These are phyloP conservation scores for Plenodomus tracheiphilus DNA, from an alignment of 2,329 filamentous ascomycete species.

Conservation along the genomic window DNA sequence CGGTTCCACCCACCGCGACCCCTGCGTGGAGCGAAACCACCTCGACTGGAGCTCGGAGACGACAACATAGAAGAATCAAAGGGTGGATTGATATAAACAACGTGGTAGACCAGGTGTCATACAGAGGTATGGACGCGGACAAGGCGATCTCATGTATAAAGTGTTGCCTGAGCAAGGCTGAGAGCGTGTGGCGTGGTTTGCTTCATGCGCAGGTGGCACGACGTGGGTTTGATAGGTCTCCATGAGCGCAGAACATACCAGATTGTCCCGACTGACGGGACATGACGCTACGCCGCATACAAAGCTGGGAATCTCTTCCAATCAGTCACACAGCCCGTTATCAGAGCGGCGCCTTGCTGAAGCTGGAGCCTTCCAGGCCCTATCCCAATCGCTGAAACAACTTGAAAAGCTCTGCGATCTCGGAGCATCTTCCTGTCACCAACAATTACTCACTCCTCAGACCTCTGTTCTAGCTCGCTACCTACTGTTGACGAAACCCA, in stretches of 20 bases:
- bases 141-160: neutral
- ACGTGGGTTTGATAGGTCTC: constrained; percentile 12
- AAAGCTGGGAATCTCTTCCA: constrained; percentile 20
- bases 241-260: constrained; percentile 14
- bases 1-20: constrained; percentile 17
- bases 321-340: constrained; percentile 26
- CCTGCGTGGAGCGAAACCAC: constrained; percentile 28
- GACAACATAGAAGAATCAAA: constrained; percentile 5
- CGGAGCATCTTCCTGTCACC: neutral
- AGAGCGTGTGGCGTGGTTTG: constrained; percentile 25
- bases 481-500: neutral
- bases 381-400: neutral
- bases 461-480: neutral
- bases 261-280: constrained; percentile 20
- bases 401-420: constrained; percentile 1
- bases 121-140: neutral
- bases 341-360: constrained; percentile 9
- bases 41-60: constrained; percentile 13
- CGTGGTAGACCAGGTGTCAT: neutral
- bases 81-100: neutral
- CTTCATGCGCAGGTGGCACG: constrained; percentile 22
- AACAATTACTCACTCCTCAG: too few species aligned
- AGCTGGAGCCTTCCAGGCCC: constrained; percentile 9
- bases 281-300: constrained; percentile 15
- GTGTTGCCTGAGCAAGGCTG: constrained; percentile 32